Base-by-base conservation (phyloP, 257 asterid species). In the Oldenlandia corymbosa region DNA sequence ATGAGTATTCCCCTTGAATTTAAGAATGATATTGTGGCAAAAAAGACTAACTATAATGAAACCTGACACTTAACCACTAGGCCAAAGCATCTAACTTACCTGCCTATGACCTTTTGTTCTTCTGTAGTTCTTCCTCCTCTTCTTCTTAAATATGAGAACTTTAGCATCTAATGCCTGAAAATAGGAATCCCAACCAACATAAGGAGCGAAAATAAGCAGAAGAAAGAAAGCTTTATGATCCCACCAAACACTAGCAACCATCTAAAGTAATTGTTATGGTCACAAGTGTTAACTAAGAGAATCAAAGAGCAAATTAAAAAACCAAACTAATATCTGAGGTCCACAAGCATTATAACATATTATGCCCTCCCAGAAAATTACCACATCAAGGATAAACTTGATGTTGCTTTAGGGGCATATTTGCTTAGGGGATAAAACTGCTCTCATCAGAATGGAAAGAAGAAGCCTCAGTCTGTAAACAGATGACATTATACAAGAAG, bases 91-190 rank as follows among this genome's bases (percentile, higher is more conserved):
- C 18, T 5, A 20, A 69, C 55, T 59, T 78, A 89, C 99, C 97
- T 89, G 99, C 24, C 99, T 79, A 79, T 92, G 99, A 65, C 99
- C 99, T 26, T 75, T 83, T 12, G 79, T 87, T 78, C 96, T 84
- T 73, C 99, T 80, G 69, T 92, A 92, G 79, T 92, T 92, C 88
- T 92, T 92, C 57, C 99, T 81, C 79, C 96, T 89, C 69, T 89
- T 92, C 75, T 92, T 92, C 96, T 92, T 92, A 83, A 92, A 92
- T 72, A 92, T 79, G 71, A 92, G 78, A 73, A 92, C 99, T 71
- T 87, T 89, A 30, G 99, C 99, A 71, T 92, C 96, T 66, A 87
- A 80, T 28, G 97, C 97, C 97, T 89, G 86, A 70, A 67, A 39
- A 64, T 16, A 60, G 59, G 46, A 52, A 51, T 31, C 16, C 10